A percentile compares a stretch with the other conserved stretches of the same genome.
phyloP scores from a whole-genome alignment of 1,284 basidiomycete genomes.

The Fomitiporia mediterranea region DNA sequence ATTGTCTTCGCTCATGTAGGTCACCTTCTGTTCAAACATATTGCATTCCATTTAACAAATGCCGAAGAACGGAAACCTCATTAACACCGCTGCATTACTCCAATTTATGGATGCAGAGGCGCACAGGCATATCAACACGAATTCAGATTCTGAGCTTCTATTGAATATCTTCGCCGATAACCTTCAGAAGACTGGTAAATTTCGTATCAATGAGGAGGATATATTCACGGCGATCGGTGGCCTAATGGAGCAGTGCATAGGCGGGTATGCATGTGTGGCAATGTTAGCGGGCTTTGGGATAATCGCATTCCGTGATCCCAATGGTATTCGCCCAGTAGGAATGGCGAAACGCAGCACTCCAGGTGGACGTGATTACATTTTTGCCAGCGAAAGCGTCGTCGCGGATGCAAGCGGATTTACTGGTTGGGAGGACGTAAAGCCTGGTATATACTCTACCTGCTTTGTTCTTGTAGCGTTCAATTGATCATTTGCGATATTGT shows the following conservation, averaged over 20 bases:
- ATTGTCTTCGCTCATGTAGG: conserved; percentile 96
- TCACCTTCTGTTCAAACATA: conserved; percentile 16
- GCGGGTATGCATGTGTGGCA: conserved; percentile 95
- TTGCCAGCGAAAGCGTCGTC: conserved; percentile 95
- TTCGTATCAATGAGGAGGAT: conserved; percentile 99
- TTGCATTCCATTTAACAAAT: conserved; percentile 13
- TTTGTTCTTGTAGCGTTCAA: not conserved
- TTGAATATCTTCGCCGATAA: conserved; percentile 98
- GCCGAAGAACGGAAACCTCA: conserved; percentile 92
- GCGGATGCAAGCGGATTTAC: conserved; percentile 90
- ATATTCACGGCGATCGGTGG: conserved; percentile 93
- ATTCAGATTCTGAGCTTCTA: conserved; percentile 95
- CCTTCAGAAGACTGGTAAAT: conserved; percentile 97
- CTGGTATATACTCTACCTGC: conserved; percentile 48
- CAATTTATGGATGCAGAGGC: conserved; percentile 95
- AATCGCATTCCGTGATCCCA: conserved; percentile 98
- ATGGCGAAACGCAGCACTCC: conserved; percentile 56
- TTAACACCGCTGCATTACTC: conserved; percentile 85
- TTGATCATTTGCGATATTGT: not conserved
- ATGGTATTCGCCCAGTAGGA: conserved; percentile 92
- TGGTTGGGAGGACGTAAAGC: conserved; percentile 92
- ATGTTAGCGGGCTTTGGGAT: conserved; percentile 99
- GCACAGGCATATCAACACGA: conserved; percentile 98
- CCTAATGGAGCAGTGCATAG: conserved; percentile 85
- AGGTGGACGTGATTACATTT: conserved; percentile 78